These are phyloP conservation scores for Starmera stellimalicola DNA, from an alignment of 1,139 yeast species.

Conservation along the genomic window DNA sequence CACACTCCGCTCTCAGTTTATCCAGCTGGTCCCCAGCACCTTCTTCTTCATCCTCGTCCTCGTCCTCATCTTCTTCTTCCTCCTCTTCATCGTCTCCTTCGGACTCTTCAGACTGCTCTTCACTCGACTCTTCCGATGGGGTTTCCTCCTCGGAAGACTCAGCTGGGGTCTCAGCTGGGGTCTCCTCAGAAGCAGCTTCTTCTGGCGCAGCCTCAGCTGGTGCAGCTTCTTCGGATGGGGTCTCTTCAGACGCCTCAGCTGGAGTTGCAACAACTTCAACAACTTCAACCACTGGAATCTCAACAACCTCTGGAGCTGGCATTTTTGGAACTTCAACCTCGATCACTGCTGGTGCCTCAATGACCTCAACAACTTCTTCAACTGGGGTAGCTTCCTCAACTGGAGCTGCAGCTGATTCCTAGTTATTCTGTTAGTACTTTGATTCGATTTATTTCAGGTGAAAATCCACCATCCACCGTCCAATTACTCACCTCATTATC, in stretches of 20 bases:
- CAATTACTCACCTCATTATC: conserved; percentile 28
- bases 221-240: conserved; percentile 4
- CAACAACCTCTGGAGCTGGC: conserved; percentile 23
- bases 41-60: conserved; percentile 71
- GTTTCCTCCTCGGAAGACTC: conserved; percentile 1
- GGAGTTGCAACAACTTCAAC: conserved; percentile 1
- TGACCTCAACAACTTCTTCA: neutral
- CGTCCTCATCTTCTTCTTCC: conserved; percentile 25
- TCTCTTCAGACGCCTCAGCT: too few relatives aligned
- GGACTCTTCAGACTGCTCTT: conserved; percentile 9
- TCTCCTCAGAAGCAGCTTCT: conserved; percentile 6
- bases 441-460: neutral
- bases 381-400: neutral
- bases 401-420: conserved; percentile 1
- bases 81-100: conserved; percentile 23
- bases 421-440: neutral
- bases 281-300: neutral
- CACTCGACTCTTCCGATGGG: conserved; percentile 4
- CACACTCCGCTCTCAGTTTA: conserved; percentile 57
- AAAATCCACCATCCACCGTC: neutral
- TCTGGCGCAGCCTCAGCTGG: conserved; percentile 2
- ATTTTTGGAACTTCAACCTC: conserved; percentile 32
- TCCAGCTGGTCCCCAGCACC: conserved; percentile 64
- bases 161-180: conserved; percentile 4
- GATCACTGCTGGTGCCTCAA: too few relatives aligned